A percentile compares a stretch with the other conserved stretches of the same genome.
These are phyloP conservation scores for Chaetomium sp. DNA, from an alignment of 2,329 filamentous ascomycete genomes.

Conservation along the genomic window DNA sequence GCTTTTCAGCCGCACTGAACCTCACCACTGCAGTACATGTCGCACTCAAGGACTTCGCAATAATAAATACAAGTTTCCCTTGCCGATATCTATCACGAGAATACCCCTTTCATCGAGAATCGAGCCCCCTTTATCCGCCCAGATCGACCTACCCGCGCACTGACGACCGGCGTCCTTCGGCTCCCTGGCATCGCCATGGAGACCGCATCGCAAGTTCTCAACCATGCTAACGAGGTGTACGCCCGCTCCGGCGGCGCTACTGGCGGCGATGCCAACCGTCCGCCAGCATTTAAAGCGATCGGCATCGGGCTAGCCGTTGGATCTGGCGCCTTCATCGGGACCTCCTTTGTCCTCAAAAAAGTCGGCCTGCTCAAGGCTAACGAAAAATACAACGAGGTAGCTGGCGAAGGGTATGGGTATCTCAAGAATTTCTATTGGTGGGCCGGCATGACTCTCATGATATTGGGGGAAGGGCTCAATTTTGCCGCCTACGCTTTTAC, in stretches of 20 bases:
- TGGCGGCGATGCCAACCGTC: constrained; percentile 31
- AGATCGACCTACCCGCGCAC: not conserved
- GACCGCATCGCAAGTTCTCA: constrained; percentile 24
- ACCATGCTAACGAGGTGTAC: constrained; percentile 35
- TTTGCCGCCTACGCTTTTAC: constrained; percentile 96
- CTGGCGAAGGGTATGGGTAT: constrained; percentile 94
- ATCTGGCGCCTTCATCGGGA: constrained; percentile 87
- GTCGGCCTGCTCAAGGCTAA: constrained; percentile 85
- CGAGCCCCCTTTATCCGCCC: not conserved
- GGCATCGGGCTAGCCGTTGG: constrained; percentile 80
- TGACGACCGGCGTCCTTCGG: constrained; percentile 20
- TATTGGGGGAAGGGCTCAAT: constrained; percentile 92
- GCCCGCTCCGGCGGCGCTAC: constrained; percentile 32
- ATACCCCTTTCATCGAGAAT: not conserved
- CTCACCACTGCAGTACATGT: constrained; percentile 9
- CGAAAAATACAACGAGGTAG: constrained; percentile 91
- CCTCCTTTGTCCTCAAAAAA: constrained; percentile 95
- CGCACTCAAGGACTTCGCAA: not conserved
- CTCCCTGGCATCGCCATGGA: constrained; percentile 24
- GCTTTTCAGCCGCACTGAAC: not conserved
- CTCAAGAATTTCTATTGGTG: constrained; percentile 95
- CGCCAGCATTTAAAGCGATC: constrained; percentile 68
- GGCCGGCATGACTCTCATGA: constrained; percentile 94
- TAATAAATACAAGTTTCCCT: not conserved
- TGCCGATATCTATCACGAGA: not conserved